Percentiles rank a stretch among this genome's conserved stretches.
phyloP scores from a whole-genome alignment of 2,329 filamentous ascomycete species.

The Botrytis aclada region DNA sequence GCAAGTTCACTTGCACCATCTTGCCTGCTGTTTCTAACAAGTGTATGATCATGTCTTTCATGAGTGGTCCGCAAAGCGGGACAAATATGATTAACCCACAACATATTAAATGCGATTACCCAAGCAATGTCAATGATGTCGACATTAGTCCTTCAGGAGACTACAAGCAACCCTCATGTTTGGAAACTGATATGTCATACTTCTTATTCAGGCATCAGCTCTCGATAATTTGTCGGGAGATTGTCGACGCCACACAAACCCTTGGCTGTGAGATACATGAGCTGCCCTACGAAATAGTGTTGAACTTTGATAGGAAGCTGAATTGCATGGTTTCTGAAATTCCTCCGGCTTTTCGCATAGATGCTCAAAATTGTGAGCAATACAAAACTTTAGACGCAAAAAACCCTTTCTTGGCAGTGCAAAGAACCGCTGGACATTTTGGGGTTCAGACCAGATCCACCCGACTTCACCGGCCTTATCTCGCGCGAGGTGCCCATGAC shows the following conservation, averaged over 20 bases:
- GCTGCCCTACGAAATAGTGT: slow-evolving; percentile 36
- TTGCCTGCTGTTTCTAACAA: slow-evolving; percentile 16
- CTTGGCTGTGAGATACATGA: slow-evolving; percentile 26
- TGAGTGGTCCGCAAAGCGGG: slow-evolving; percentile 39
- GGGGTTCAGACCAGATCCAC: slow-evolving; percentile 40
- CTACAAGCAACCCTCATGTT: slow-evolving; percentile 19
- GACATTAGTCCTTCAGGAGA: slow-evolving; percentile 32
- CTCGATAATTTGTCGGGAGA: slow-evolving; percentile 39
- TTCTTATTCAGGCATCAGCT: slow-evolving; percentile 39
- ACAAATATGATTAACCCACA: slow-evolving; percentile 40
- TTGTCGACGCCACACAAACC: slow-evolving; percentile 39
- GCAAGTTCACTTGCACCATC: slow-evolving; percentile 26
- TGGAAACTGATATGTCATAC: slow-evolving; percentile 41
- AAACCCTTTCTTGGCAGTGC: slow-evolving; percentile 31
- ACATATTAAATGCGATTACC: slow-evolving; percentile 42
- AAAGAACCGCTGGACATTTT: slow-evolving; percentile 40
- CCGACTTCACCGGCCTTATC: slow-evolving; percentile 41
- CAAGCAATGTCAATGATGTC: slow-evolving; percentile 40
- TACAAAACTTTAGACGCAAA: slow-evolving; percentile 17
- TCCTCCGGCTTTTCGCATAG: slow-evolving; percentile 38
- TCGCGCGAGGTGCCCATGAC: slow-evolving; percentile 35
- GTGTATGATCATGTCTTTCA: slow-evolving; percentile 37
- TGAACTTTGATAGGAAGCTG: slow-evolving; percentile 39
- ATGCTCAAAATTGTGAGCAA: slow-evolving; percentile 19
- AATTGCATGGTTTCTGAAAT: slow-evolving; percentile 34